These are phyloP conservation scores for Penicillium verrucosum DNA, from an alignment of 2,329 filamentous ascomycete genomes.

Conservation along the genomic window DNA sequence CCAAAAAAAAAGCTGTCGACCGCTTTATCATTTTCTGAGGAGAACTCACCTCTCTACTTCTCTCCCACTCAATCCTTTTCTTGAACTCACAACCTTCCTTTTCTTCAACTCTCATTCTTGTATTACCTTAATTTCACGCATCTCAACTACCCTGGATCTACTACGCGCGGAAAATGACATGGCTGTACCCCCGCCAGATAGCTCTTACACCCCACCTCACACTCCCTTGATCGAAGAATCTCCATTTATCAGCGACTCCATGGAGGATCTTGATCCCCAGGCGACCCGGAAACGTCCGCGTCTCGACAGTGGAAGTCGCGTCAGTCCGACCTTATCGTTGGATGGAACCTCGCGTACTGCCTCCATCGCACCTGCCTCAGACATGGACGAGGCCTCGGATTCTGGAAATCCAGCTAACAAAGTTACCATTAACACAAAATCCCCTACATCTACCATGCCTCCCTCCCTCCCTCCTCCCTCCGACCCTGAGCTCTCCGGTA, in stretches of 20 bases:
- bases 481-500: constrained; percentile 8
- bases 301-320: constrained; percentile 44
- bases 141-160: neutral
- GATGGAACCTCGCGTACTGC: constrained; percentile 25
- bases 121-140: constrained; percentile 4
- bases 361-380: constrained; percentile 27
- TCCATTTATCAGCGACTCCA: constrained; percentile 31
- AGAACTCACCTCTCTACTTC: neutral
- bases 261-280: constrained; percentile 41
- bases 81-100: neutral
- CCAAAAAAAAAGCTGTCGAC: constrained; percentile 23
- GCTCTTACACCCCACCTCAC: constrained; percentile 42
- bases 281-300: constrained; percentile 47
- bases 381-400: constrained; percentile 29
- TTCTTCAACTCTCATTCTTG: constrained; percentile 4
- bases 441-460: constrained; percentile 27
- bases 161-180: constrained; percentile 41
- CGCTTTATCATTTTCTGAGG: constrained; percentile 5
- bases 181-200: constrained; percentile 46
- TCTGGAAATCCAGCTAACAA: constrained; percentile 41
- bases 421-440: constrained; percentile 49
- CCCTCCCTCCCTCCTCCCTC: constrained; percentile 12
- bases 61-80: constrained; percentile 3
- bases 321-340: constrained; percentile 34
- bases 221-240: constrained; percentile 27